Conservation (phyloP, 495 filamentous ascomycete species). For the Amorphotheca resinae region DNA sequence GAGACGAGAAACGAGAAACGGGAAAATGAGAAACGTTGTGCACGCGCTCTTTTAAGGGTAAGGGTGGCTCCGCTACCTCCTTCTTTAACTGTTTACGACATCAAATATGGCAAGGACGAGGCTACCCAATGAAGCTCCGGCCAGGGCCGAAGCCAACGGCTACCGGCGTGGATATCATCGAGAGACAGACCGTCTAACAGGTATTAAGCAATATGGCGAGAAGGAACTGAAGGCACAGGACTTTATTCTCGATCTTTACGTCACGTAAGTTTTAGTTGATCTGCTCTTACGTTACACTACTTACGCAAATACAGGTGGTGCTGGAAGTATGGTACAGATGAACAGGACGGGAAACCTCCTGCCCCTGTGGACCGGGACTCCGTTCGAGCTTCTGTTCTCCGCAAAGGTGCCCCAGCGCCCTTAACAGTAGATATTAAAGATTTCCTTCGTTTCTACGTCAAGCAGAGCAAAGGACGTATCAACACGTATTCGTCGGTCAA, state of each 20-base stretch:
- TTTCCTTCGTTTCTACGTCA: not conserved
- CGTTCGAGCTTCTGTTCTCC: not conserved
- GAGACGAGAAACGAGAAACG: no score
- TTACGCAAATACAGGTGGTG: not conserved
- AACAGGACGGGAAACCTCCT: no score
- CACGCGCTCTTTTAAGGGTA: no score
- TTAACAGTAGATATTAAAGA: slow-evolving; percentile 1
- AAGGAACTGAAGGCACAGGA: not conserved
- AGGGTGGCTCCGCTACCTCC: no score
- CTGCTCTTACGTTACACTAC: not conserved
- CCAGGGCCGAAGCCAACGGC: no score
- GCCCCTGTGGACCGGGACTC: not conserved
- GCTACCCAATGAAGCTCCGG: no score
- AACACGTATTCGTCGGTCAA: not conserved
- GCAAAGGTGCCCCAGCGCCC: not conserved
- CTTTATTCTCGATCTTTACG: not conserved
- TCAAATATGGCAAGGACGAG: no score
- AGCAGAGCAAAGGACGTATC: not conserved
- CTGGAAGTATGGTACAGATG: no score
- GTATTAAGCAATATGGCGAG: not conserved
- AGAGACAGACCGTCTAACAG: not conserved
- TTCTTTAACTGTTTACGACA: no score
- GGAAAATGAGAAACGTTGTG: no score
- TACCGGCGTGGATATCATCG: not conserved
- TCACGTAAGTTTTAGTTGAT: not conserved